Conservation (phyloP, 2,329 filamentous ascomycete genomes). For the Fusarium sp. region DNA sequence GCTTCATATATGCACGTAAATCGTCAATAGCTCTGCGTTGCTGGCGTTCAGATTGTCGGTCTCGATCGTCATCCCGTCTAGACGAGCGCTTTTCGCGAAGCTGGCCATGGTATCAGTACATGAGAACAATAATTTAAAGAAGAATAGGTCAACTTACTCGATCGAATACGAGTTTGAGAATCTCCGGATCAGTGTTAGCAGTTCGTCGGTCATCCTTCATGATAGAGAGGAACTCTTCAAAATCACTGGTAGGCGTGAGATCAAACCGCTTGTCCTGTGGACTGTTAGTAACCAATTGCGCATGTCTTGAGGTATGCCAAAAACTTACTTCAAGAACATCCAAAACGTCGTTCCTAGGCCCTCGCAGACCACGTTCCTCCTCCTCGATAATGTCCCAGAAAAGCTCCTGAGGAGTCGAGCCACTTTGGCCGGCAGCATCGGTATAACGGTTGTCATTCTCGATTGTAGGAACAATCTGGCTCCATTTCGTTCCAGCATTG, state of each 20-base stretch:
- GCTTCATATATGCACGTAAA: slow-evolving; percentile 88
- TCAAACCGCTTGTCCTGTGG: slow-evolving; percentile 89
- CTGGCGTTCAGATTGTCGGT: slow-evolving; percentile 85
- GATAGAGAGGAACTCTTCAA: slow-evolving; percentile 87
- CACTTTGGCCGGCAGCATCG: slow-evolving; percentile 84
- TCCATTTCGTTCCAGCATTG: slow-evolving; percentile 92
- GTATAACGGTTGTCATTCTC: slow-evolving; percentile 85
- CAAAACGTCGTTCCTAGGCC: slow-evolving; percentile 83
- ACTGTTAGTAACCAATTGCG: slow-evolving; percentile 24
- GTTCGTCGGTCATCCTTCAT: slow-evolving; percentile 90
- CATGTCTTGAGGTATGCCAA: background rate
- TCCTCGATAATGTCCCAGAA: slow-evolving; percentile 98
- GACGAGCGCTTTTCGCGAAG: slow-evolving; percentile 88
- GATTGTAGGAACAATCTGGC: slow-evolving; percentile 79
- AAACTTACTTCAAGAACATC: slow-evolving; percentile 86
- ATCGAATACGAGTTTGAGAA: slow-evolving; percentile 84
- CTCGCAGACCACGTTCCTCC: slow-evolving; percentile 88
- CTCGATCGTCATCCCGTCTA: slow-evolving; percentile 85
- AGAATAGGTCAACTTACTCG: slow-evolving; percentile 65
- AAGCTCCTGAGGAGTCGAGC: slow-evolving; percentile 88
- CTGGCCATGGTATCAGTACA: slow-evolving; percentile 54
- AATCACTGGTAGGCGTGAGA: slow-evolving; percentile 85
- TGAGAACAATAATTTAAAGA: background rate
- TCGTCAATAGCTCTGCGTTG: slow-evolving; percentile 88
- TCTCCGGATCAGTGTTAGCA: slow-evolving; percentile 85